Base-by-base conservation (phyloP, 805 yeast genomes). In the Kodamaea laetipori region DNA sequence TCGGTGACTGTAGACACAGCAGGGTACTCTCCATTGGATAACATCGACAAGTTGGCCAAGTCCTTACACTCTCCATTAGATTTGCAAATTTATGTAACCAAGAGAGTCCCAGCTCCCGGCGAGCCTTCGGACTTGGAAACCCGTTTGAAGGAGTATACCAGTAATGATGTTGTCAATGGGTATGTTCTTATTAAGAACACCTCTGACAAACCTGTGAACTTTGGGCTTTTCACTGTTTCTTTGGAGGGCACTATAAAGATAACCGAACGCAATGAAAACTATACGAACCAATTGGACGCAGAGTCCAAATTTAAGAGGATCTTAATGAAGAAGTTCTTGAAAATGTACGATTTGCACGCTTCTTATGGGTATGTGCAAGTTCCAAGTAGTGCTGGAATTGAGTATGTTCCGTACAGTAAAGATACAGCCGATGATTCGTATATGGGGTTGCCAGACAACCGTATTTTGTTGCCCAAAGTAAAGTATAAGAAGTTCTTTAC, bases 281-380 rank as follows among this genome's bases (percentile, higher is more conserved):
- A 50, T 4, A 46, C 47, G 24, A 39, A 41, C 8, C 40, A 27
- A 11, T 30, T 41, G 31, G 51, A 47, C 13, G 23, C 27, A 4
- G 43, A 41, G 9, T 46, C 50, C 21, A 59, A 56, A 37, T 61
- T 55, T 39, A 59, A 56, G 32, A 64, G 62, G 39, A 56, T 70
- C 4, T 47, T 69, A 39, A 64, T 67, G 56, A 78, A 80, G 49
- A 73, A 78, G 50, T 76, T 80, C 48, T 54, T 81, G 38, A 73
- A 79, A 49, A 81, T 79, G 84, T 76, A 79, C 39, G 86, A 81
- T 53, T 52, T 80, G 35, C 73, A 76, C 55, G 85, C 85, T 1
- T 75, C 82, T 6, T 75, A 71, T 51, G 75, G 78, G 0, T 73
- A 74, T 44, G 56, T 64, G 1, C 69, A 71, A 28, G 71, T 78